Evolutionary conservation across 2,329 filamentous ascomycete species (phyloP).

Genomic region (Aureobasidium pullulans): DNA sequence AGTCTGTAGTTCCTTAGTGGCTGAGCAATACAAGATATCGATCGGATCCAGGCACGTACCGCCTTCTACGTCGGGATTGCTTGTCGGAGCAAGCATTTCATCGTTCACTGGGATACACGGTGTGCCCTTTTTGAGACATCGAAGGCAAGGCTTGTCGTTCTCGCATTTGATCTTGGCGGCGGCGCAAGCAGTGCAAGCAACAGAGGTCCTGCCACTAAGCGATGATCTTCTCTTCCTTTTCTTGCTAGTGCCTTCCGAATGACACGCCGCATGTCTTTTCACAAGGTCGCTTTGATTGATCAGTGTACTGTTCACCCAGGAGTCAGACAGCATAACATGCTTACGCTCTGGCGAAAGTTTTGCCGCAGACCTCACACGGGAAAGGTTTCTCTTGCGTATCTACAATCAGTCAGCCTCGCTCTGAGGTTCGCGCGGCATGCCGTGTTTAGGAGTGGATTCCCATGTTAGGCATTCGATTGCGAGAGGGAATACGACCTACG

Average conservation of each 20-base stretch:
- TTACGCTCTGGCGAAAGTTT: neutral
- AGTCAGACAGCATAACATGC: no score
- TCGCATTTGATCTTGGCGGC: neutral
- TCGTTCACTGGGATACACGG: neutral
- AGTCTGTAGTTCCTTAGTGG: no score
- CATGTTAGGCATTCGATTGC: no score
- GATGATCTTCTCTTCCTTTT: neutral
- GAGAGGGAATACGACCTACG: neutral
- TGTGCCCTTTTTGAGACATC: neutral
- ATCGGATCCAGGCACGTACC: no score
- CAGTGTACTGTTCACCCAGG: no score
- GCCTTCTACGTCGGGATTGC: no score
- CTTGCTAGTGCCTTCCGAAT: neutral
- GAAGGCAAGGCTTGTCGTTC: neutral
- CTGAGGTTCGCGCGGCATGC: no score
- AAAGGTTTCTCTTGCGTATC: constrained; percentile 1
- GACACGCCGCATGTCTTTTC: neutral
- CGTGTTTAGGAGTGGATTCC: no score
- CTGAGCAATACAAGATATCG: no score
- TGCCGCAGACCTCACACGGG: neutral
- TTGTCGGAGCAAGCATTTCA: no score
- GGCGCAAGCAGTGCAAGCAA: neutral
- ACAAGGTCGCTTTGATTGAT: no score
- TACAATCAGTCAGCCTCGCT: neutral
- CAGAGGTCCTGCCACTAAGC: neutral